Percentiles rank a stretch among this genome's conserved stretches.
Conservation (phyloP, 2,329 filamentous ascomycete genomes). For the Pseudogymnoascus sp. region DNA sequence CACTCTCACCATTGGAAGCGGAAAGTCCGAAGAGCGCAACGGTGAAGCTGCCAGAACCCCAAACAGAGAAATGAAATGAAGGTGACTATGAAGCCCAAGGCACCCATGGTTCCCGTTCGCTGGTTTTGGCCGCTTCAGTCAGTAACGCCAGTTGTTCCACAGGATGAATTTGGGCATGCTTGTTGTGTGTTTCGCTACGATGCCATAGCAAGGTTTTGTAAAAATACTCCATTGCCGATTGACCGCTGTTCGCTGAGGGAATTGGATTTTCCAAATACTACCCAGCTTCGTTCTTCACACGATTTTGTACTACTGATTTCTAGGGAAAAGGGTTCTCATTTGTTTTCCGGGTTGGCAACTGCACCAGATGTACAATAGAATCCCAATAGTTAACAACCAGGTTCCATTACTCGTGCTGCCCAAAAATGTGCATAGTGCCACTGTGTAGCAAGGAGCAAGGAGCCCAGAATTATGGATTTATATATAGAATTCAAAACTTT, state of each 20-base stretch:
- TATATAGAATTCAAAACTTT: background rate
- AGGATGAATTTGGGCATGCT: background rate
- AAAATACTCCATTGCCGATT: background rate
- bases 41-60: background rate
- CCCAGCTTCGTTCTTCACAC: background rate
- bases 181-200: background rate
- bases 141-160: background rate
- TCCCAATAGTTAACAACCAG: background rate
- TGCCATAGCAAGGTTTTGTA: background rate
- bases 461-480: too few species aligned
- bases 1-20: background rate
- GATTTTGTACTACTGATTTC: background rate
- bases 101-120: background rate
- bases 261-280: background rate
- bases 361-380: slow-evolving; percentile 1
- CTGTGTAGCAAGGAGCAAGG: background rate
- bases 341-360: background rate
- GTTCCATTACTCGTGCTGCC: background rate
- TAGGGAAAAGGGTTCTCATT: background rate
- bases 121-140: background rate
- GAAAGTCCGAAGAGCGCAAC: background rate
- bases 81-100: background rate
- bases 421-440: background rate
- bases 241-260: background rate
- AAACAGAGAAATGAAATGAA: background rate